phyloP scores from a whole-genome alignment of 1,139 yeast genomes.

The Zygosaccharomyces sapae region DNA sequence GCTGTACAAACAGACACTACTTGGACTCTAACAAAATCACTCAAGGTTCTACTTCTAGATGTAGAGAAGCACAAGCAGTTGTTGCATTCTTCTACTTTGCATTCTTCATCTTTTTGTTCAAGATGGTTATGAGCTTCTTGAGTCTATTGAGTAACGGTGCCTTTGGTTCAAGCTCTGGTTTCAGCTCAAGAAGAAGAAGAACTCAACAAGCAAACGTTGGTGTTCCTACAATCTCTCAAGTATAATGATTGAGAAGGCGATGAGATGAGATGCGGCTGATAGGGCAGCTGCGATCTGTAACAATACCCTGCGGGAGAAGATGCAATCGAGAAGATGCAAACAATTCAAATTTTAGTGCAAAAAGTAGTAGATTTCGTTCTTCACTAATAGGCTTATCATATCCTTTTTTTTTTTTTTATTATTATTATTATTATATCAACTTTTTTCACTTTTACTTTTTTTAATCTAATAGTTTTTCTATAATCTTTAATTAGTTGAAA shows the following conservation, averaged over 20 bases:
- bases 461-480: too few species aligned
- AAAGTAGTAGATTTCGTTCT: background rate
- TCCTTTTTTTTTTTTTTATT: background rate
- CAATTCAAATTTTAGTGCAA: background rate
- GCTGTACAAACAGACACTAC: constrained; percentile 69
- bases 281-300: constrained; percentile 3
- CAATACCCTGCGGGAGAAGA: background rate
- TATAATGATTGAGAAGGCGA: constrained; percentile 39
- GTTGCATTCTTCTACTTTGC: constrained; percentile 88
- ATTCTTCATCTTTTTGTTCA: constrained; percentile 68
- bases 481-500: too few species aligned
- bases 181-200: constrained; percentile 38
- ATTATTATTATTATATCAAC: background rate
- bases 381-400: background rate
- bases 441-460: background rate
- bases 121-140: constrained; percentile 57
- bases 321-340: background rate
- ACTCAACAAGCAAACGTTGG: constrained; percentile 65
- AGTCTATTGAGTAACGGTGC: constrained; percentile 67
- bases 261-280: background rate
- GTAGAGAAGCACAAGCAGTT: constrained; percentile 93
- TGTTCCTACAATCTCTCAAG: constrained; percentile 85
- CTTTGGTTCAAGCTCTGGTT: constrained; percentile 46
- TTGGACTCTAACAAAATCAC: constrained; percentile 59
- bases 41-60: constrained; percentile 75